Conservation (phyloP, 169 alveolate species). For the Theileria annulata region DNA sequence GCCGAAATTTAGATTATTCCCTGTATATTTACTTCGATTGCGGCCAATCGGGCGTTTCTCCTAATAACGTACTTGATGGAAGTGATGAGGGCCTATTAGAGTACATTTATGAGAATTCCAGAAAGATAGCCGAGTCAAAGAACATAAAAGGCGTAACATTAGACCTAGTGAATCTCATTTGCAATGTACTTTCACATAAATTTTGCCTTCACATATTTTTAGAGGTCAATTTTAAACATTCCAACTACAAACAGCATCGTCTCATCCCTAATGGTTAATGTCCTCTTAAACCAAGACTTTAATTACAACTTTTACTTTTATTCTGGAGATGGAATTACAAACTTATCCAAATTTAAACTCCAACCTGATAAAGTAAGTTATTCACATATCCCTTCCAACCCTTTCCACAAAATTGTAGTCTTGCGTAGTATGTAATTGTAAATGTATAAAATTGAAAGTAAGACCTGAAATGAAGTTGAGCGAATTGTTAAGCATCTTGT, state of each 20-base stretch:
- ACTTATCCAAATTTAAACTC: slow-evolving; percentile 19
- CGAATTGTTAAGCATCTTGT: slow-evolving; percentile 13
- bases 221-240: slow-evolving; percentile 27
- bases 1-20: slow-evolving; percentile 13
- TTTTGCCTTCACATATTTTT: background rate
- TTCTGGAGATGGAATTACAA: slow-evolving; percentile 49
- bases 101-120: slow-evolving; percentile 13
- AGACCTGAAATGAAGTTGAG: background rate
- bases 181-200: slow-evolving; percentile 26
- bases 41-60: background rate
- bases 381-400: background rate
- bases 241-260: slow-evolving; percentile 46
- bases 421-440: slow-evolving; percentile 46
- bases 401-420: slow-evolving; percentile 5
- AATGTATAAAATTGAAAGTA: background rate
- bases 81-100: slow-evolving; percentile 5
- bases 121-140: background rate
- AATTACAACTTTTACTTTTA: slow-evolving; percentile 55
- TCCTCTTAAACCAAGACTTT: slow-evolving; percentile 1
- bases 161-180: slow-evolving; percentile 25
- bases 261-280: slow-evolving; percentile 29
- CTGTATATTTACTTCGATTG: slow-evolving; percentile 1
- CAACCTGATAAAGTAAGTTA: slow-evolving; percentile 31
- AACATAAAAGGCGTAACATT: slow-evolving; percentile 22
- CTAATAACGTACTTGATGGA: background rate